phyloP scores from a whole-genome alignment of 768 basidiomycete species.

The Rhizopogon vesiculosus region DNA sequence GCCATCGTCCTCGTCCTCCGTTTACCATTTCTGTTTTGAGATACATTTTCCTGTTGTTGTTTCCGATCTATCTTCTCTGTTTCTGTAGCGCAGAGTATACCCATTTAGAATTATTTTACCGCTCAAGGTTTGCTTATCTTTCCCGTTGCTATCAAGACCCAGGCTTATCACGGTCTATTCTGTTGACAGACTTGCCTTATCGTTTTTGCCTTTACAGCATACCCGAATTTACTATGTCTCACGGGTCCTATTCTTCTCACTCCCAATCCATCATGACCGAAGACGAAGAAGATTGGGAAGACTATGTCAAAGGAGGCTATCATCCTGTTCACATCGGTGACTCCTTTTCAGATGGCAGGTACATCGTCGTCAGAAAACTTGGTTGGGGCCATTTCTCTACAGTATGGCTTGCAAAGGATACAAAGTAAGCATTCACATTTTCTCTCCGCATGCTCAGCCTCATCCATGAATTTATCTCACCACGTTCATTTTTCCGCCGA shows the following conservation, averaged over 20 bases:
- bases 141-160: slow-evolving; percentile 15
- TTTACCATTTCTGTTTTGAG: not conserved
- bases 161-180: slow-evolving; percentile 25
- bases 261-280: slow-evolving; percentile 80
- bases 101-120: slow-evolving; percentile 14
- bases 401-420: slow-evolving; percentile 85
- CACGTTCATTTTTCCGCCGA: slow-evolving; percentile 7
- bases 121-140: slow-evolving; percentile 24
- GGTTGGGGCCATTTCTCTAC: slow-evolving; percentile 96
- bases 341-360: slow-evolving; percentile 80
- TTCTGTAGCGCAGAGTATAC: slow-evolving; percentile 12
- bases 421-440: slow-evolving; percentile 49
- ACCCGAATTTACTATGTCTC: slow-evolving; percentile 49
- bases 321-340: slow-evolving; percentile 96
- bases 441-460: not conserved
- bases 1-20: not conserved
- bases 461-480: slow-evolving; percentile 9
- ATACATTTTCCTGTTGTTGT: not conserved
- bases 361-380: slow-evolving; percentile 89
- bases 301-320: slow-evolving; percentile 79
- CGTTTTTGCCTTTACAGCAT: slow-evolving; percentile 29
- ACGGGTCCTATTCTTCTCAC: slow-evolving; percentile 71
- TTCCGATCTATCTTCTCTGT: not conserved
- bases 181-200: slow-evolving; percentile 19
- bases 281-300: slow-evolving; percentile 93